phyloP scores from a whole-genome alignment of 1,284 basidiomycete genomes.

The Ceratobasidium sp. region DNA sequence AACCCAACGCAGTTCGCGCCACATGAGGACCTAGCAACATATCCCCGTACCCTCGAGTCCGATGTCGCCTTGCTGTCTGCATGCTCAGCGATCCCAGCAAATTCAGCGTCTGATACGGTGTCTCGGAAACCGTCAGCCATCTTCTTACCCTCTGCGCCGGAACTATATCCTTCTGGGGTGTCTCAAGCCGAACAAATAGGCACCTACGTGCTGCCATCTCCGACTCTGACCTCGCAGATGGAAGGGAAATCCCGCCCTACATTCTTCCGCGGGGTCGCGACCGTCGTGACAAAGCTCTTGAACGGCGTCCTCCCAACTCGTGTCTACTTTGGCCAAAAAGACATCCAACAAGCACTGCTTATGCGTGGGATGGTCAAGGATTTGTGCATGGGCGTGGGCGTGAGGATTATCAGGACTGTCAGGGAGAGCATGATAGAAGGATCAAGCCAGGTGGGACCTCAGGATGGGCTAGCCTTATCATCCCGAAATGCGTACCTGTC shows the following conservation, averaged over 20 bases:
- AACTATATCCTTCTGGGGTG: constrained; percentile 92
- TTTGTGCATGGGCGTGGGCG: constrained; percentile 54
- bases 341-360: constrained; percentile 94
- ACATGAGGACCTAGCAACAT: constrained; percentile 89
- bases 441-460: constrained; percentile 41
- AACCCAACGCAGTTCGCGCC: constrained; percentile 98
- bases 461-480: constrained; percentile 77
- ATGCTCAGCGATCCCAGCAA: constrained; percentile 59
- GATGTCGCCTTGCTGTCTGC: constrained; percentile 63
- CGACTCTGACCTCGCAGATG: constrained; percentile 70
- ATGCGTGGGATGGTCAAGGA: constrained; percentile 86
- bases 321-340: constrained; percentile 98
- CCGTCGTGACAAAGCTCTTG: constrained; percentile 94
- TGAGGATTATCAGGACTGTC: constrained; percentile 22
- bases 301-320: constrained; percentile 91
- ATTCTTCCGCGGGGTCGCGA: constrained; percentile 96
- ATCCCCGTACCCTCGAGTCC: constrained; percentile 77
- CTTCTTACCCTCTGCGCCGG: constrained; percentile 76
- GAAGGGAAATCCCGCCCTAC: constrained; percentile 84
- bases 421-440: constrained; percentile 12
- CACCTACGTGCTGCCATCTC: constrained; percentile 59
- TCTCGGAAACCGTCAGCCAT: constrained; percentile 67
- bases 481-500: constrained; percentile 91
- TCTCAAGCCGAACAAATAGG: constrained; percentile 84
- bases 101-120: constrained; percentile 48